Conservation (phyloP, 257 asterid species). For the Solanum piurae region DNA sequence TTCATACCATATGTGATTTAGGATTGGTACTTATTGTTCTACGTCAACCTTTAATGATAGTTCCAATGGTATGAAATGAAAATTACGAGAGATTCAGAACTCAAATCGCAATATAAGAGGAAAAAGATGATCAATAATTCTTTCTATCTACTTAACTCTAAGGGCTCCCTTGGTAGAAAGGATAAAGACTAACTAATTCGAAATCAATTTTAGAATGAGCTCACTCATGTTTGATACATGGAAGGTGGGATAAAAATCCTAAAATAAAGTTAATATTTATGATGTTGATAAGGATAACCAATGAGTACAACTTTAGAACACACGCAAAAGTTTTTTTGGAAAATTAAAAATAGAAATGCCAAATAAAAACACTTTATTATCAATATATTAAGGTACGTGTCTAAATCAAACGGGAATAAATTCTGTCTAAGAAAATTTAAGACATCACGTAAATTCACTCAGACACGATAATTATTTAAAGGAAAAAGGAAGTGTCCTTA, state of each 20-base stretch:
- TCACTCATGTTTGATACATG: not conserved
- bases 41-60: not conserved
- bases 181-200: not conserved
- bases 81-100: not conserved
- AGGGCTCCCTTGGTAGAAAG: not conserved
- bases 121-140: not conserved
- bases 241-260: not conserved
- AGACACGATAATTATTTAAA: not conserved
- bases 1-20: not conserved
- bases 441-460: accelerated
- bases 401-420: not conserved
- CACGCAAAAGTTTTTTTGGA: not conserved
- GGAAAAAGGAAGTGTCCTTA: not conserved
- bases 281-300: not conserved
- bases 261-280: not conserved
- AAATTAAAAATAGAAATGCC: not conserved
- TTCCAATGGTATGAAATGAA: not conserved
- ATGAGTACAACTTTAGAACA: not conserved
- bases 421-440: not conserved
- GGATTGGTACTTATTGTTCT: not conserved
- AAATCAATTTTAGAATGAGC: too few relatives aligned
- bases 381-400: not conserved
- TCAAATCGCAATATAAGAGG: not conserved
- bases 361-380: not conserved
- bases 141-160: not conserved